phyloP scores from a whole-genome alignment of 108 stramenopile species.

The Skeletonema tropicum region DNA sequence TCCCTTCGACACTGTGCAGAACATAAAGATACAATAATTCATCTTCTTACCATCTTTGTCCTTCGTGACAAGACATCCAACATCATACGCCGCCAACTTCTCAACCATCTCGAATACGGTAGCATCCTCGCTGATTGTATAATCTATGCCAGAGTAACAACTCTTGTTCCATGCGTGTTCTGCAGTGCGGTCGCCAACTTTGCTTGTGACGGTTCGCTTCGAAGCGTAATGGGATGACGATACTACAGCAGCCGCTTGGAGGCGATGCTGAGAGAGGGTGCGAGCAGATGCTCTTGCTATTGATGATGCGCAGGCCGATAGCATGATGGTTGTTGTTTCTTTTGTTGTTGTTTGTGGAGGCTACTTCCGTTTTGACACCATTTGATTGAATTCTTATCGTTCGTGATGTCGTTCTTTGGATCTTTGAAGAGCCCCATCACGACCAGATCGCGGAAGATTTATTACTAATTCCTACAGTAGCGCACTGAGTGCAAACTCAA shows the following conservation, averaged over 20 bases:
- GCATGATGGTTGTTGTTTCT: constrained; percentile 1
- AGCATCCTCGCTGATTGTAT: constrained; percentile 59
- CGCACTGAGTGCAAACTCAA: too few species aligned
- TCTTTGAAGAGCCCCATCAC: too few species aligned
- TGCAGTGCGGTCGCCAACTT: constrained; percentile 40
- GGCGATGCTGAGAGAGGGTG: background rate
- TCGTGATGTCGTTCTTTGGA: too few species aligned
- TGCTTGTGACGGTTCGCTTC: constrained; percentile 31
- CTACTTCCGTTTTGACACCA: too few species aligned
- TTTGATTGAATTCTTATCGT: too few species aligned
- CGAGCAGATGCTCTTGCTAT: constrained; percentile 16
- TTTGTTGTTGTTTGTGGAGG: background rate
- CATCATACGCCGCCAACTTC: constrained; percentile 76
- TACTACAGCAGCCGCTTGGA: constrained; percentile 9
- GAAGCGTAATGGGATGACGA: constrained; percentile 10
- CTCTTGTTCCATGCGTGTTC: constrained; percentile 64
- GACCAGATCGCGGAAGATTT: too few species aligned
- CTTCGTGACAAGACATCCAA: constrained; percentile 88
- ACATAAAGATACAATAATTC: background rate
- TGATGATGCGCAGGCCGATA: constrained; percentile 20
- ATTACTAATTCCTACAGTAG: too few species aligned
- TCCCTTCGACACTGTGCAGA: background rate
- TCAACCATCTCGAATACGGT: constrained; percentile 62
- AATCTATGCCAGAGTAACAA: constrained; percentile 76
- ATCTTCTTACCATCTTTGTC: constrained; percentile 63